Evolutionary conservation across 306 rosid genomes (phyloP).

Genomic region (Citrullus amarus): DNA sequence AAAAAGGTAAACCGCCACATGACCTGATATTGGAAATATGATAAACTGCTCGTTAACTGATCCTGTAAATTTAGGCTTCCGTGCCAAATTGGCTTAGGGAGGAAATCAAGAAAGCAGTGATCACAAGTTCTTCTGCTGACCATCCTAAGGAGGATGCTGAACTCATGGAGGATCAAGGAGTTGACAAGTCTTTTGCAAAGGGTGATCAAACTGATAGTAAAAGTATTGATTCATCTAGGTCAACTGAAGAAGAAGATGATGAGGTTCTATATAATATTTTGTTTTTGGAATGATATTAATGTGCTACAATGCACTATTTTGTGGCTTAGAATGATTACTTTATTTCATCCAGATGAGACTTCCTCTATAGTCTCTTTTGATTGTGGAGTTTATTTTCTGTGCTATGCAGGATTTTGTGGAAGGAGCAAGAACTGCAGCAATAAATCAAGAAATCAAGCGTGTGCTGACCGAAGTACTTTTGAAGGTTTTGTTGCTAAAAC

Average conservation of each 20-base stretch:
- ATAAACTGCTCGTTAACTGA: constrained; percentile 9
- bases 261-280: constrained; percentile 43
- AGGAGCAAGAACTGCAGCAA: constrained; percentile 69
- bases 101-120: constrained; percentile 83
- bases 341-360: neutral
- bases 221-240: constrained; percentile 72
- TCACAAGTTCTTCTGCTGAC: constrained; percentile 54
- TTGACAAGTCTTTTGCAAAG: constrained; percentile 38
- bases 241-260: constrained; percentile 89
- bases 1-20: constrained; percentile 50
- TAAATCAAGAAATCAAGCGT: constrained; percentile 82
- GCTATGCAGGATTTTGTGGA: constrained; percentile 53
- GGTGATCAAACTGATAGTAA: constrained; percentile 65
- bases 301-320: neutral
- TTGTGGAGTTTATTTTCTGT: constrained; percentile 2
- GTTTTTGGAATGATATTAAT: neutral
- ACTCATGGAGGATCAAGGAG: constrained; percentile 32
- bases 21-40: constrained; percentile 15
- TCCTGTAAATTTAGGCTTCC: constrained; percentile 49
- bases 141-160: constrained; percentile 52
- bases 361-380: neutral
- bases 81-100: constrained; percentile 98
- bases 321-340: neutral
- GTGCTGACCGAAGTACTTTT: constrained; percentile 85
- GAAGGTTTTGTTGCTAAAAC: constrained; percentile 37